A percentile compares a stretch with the other conserved stretches of the same genome.
Conservation (phyloP, 371 early-diverging fungal species). For the Parasitella parasitica region DNA sequence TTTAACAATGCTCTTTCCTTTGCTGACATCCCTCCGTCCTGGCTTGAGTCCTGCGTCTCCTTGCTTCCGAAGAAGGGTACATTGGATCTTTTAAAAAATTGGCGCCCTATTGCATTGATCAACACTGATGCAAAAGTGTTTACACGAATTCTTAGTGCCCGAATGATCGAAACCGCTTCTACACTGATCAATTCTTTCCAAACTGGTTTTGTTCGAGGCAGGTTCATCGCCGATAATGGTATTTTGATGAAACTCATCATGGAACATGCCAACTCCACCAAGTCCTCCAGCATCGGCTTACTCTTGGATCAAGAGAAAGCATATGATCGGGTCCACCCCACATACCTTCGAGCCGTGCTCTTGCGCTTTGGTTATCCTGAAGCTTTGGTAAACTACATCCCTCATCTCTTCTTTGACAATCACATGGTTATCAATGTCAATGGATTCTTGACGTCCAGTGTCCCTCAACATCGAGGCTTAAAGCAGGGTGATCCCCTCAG, state of each 20-base stretch:
- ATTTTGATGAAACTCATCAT: not conserved
- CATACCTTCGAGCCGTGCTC: constrained; percentile 2
- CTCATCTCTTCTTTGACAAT: constrained; percentile 17
- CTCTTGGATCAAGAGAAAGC: constrained; percentile 19
- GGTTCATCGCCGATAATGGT: constrained; percentile 6
- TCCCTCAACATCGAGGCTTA: constrained; percentile 13
- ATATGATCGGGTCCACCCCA: constrained; percentile 16
- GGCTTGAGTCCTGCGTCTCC: constrained; percentile 1
- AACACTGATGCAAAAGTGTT: constrained; percentile 13
- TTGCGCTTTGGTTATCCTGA: constrained; percentile 1
- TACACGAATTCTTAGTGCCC: not conserved
- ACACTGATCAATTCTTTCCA: not conserved
- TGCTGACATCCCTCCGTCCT: not conserved
- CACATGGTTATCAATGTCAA: constrained; percentile 7
- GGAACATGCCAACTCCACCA: not conserved
- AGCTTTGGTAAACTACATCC: not conserved
- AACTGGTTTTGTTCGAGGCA: constrained; percentile 7
- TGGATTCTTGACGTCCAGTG: not conserved
- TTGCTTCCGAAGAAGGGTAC: constrained; percentile 2
- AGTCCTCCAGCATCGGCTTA: not conserved
- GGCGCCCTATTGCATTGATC: constrained; percentile 4
- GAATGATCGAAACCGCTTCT: not conserved
- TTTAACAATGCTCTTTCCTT: no score
- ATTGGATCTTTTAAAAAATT: constrained; percentile 1
- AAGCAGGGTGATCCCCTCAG: constrained; percentile 20